Base-by-base conservation (phyloP, 2,329 filamentous ascomycete genomes). In the Colletotrichum musae region DNA sequence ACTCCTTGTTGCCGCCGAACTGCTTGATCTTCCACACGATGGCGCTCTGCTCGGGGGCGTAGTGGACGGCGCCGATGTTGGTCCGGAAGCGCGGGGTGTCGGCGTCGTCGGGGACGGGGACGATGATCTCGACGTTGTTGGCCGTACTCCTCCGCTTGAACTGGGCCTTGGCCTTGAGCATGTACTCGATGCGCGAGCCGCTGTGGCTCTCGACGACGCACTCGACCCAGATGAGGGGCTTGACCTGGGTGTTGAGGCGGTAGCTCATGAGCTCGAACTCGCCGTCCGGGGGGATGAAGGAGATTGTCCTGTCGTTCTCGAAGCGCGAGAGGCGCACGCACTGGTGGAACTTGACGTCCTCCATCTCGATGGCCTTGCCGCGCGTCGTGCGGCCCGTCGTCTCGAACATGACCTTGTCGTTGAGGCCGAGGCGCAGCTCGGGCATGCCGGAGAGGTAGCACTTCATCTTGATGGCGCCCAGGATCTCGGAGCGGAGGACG, bases 1-100 rank as follows among this genome's bases (percentile, higher is more conserved):
- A 99, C 79, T 99, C 96, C 83, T 99, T 99, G 75, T 92, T 91
- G n/a, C 96, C 96, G 52, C 96, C 96, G 81, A 99, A 99, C 77
- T 99, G 96, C 86, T 99, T 99, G 81, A 99, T 99, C 86, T 99
- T 99, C 96, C 96, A 99, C 58, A 99, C 93, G 75, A 99, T 99
- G 68, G 95, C 95, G 72, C 94, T 97, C 78, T 97, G 95, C 81
- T 99, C 96, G 0, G 96, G 96, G 4, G 95, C 95, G 79, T 99
- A 99, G 83, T 99, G 96, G 13, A 99, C 96, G 36, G 93, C 94
- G 64, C 96, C 96, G 71, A 99, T 97, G 79, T 98, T 99, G 43
- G 96, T 99, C 61, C 96, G 90, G 89, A 99, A 99, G 52, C 96
- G 91, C 12, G 96, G 96, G 2, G 93, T 94, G 81, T 99, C 96